These are phyloP conservation scores for Trifolium repens DNA, from an alignment of 306 rosid genomes.

Conservation along the genomic window DNA sequence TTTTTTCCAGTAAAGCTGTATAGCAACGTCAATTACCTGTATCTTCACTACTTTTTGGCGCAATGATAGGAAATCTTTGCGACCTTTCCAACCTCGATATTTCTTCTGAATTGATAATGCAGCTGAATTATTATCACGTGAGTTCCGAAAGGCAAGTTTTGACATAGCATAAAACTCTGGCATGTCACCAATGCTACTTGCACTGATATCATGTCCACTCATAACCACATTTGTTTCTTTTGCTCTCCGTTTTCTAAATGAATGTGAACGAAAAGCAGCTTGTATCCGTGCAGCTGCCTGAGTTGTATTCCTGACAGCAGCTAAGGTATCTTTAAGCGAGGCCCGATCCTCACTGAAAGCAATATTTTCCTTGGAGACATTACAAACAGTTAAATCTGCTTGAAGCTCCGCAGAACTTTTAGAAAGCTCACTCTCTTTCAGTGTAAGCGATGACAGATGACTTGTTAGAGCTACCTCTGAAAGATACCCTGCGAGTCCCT, in stretches of 20 bases:
- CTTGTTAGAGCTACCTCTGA: constrained; percentile 86
- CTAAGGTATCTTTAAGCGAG: constrained; percentile 69
- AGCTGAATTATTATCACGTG: constrained; percentile 71
- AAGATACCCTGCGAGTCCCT: constrained; percentile 97
- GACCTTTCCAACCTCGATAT: constrained; percentile 92
- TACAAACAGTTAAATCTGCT: constrained; percentile 73
- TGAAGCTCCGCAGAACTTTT: constrained; percentile 80
- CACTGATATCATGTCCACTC: constrained; percentile 58
- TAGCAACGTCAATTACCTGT: constrained; percentile 65
- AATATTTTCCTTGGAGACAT: constrained; percentile 62
- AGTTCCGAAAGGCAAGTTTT: constrained; percentile 61
- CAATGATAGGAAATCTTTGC: constrained; percentile 76
- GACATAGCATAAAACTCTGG: constrained; percentile 71
- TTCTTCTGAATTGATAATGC: constrained; percentile 96
- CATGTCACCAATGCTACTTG: constrained; percentile 43
- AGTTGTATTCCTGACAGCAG: constrained; percentile 88
- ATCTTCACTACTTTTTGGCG: constrained; percentile 93
- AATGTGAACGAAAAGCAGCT: constrained; percentile 89
- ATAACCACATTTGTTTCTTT: constrained; percentile 55
- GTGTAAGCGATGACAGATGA: constrained; percentile 82
- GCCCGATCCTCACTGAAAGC: constrained; percentile 56
- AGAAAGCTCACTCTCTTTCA: constrained; percentile 80
- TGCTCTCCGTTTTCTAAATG: constrained; percentile 67
- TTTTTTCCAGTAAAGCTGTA: constrained; percentile 9
- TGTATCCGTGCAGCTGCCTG: constrained; percentile 99